phyloP scores from a whole-genome alignment of 352 stramenopile species.

The Phytophthora sansomeana region DNA sequence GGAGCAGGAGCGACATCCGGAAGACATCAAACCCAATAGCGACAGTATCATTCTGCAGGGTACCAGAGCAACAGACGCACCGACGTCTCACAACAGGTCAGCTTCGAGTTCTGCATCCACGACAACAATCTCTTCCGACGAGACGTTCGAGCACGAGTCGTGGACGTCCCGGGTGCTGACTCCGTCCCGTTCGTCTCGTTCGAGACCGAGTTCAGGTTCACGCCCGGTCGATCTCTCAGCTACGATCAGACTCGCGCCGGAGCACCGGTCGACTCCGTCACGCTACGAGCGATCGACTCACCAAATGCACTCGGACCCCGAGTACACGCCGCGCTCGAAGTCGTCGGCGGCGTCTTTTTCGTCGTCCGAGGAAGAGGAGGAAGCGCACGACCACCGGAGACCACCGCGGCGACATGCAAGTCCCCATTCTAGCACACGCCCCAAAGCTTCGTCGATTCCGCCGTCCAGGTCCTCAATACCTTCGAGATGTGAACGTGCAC shows the following conservation, averaged over 20 bases:
- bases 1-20: slow-evolving; percentile 30
- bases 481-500: slow-evolving; percentile 12
- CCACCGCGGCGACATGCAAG: slow-evolving; percentile 11
- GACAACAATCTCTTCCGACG: not conserved
- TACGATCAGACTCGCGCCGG: not conserved
- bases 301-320: slow-evolving; percentile 5
- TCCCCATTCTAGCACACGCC: slow-evolving; percentile 7
- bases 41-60: slow-evolving; percentile 9
- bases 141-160: slow-evolving; percentile 10
- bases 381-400: slow-evolving; percentile 14
- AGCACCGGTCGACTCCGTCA: not conserved
- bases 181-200: slow-evolving; percentile 8
- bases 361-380: slow-evolving; percentile 24
- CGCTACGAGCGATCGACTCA: slow-evolving; percentile 1
- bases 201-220: not conserved
- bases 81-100: slow-evolving; percentile 8
- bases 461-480: slow-evolving; percentile 6
- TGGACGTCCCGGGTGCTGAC: slow-evolving; percentile 1
- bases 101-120: slow-evolving; percentile 24
- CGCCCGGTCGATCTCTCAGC: not conserved
- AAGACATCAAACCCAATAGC: slow-evolving; percentile 28
- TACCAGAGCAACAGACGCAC: not conserved
- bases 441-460: slow-evolving; percentile 30
- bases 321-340: slow-evolving; percentile 21
- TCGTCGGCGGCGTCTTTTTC: slow-evolving; percentile 1